Evolutionary conservation across 2,329 filamentous ascomycete genomes (phyloP).

Genomic region (Fusarium proliferatum): DNA sequence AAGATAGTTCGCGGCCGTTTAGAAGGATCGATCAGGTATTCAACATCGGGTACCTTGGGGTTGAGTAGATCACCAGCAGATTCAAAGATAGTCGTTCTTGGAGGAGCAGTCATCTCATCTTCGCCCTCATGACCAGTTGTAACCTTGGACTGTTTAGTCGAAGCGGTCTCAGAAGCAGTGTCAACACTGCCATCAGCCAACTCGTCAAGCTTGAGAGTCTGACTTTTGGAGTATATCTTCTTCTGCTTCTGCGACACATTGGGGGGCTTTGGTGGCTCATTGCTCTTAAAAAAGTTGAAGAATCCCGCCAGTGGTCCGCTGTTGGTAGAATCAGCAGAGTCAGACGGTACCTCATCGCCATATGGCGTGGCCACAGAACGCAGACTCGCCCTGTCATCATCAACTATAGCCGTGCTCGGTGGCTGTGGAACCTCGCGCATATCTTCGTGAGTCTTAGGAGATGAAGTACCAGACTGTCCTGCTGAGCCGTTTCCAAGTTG

Average conservation of each 20-base stretch:
- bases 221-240: slow-evolving; percentile 80
- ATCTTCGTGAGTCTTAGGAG: slow-evolving; percentile 51
- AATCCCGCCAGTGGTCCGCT: slow-evolving; percentile 69
- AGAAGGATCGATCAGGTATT: slow-evolving; percentile 86
- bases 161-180: slow-evolving; percentile 6
- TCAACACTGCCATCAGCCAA: background rate
- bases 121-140: slow-evolving; percentile 63
- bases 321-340: slow-evolving; percentile 49
- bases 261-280: slow-evolving; percentile 61
- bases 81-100: slow-evolving; percentile 93
- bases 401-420: slow-evolving; percentile 69
- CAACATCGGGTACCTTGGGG: slow-evolving; percentile 82
- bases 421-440: slow-evolving; percentile 77
- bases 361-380: slow-evolving; percentile 55
- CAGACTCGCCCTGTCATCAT: slow-evolving; percentile 73
- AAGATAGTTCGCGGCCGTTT: slow-evolving; percentile 91
- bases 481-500: slow-evolving; percentile 52
- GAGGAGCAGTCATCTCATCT: slow-evolving; percentile 74
- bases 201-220: slow-evolving; percentile 66
- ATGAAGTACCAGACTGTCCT: slow-evolving; percentile 50
- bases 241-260: slow-evolving; percentile 68
- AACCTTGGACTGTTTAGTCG: slow-evolving; percentile 50
- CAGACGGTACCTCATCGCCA: slow-evolving; percentile 40
- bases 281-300: slow-evolving; percentile 78
- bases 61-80: slow-evolving; percentile 93